Conservation (phyloP, 1,284 basidiomycete species). For the Naganishia albida region DNA sequence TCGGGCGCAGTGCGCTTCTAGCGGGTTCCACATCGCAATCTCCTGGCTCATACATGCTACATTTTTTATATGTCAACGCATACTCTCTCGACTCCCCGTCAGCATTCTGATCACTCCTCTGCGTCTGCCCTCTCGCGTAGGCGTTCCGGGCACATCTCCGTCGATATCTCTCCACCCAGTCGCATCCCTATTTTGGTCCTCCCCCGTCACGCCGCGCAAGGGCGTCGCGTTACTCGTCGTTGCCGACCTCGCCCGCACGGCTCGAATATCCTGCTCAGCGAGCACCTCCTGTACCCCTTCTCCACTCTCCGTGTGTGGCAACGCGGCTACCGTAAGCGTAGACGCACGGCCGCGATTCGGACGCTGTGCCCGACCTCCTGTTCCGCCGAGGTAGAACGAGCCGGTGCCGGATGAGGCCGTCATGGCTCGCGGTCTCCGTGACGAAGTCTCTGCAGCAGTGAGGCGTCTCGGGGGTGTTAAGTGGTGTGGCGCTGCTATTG, state of each 20-base stretch:
- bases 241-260: not conserved
- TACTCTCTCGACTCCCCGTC: constrained; percentile 1
- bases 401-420: constrained; percentile 38
- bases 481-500: not conserved
- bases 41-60: too few relatives aligned
- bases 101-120: not conserved
- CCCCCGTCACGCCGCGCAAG: not conserved
- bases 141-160: not conserved
- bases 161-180: too few relatives aligned
- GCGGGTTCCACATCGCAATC: not conserved
- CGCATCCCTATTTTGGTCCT: not conserved
- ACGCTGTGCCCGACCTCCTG: constrained; percentile 50
- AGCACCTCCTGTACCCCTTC: not conserved
- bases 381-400: constrained; percentile 51
- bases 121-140: not conserved
- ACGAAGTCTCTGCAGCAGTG: not conserved
- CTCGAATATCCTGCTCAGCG: not conserved
- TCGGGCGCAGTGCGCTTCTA: constrained; percentile 14
- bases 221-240: constrained; percentile 7
- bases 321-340: not conserved
- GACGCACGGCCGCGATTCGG: constrained; percentile 29
- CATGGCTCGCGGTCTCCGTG: constrained; percentile 35
- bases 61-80: not conserved
- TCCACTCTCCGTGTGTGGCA: not conserved
- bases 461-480: not conserved